Percentiles rank a stretch among this genome's conserved stretches.
These are phyloP conservation scores for Cutaneotrichosporon cavernicola DNA, from an alignment of 1,284 basidiomycete species.

Conservation along the genomic window DNA sequence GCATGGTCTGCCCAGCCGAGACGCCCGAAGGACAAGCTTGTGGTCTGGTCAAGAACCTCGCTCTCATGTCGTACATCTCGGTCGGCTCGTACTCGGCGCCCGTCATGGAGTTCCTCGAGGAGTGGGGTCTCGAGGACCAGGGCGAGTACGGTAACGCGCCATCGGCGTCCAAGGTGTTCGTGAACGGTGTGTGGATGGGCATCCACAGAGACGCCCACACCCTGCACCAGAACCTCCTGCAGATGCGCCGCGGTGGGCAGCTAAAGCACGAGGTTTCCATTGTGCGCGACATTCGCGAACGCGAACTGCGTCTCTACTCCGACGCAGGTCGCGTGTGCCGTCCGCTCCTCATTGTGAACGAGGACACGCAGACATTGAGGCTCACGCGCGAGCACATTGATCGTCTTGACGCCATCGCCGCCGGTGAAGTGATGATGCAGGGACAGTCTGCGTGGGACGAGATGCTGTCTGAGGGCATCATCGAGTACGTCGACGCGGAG, in stretches of 20 bases:
- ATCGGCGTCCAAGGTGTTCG: constrained; percentile 93
- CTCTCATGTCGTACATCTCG: constrained; percentile 96
- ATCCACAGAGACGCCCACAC: constrained; percentile 95
- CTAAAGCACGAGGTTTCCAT: constrained; percentile 95
- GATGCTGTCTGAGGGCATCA: constrained; percentile 79
- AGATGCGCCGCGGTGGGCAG: constrained; percentile 89
- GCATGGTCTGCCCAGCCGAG: constrained; percentile 99
- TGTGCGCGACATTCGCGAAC: constrained; percentile 94
- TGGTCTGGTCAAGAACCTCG: constrained; percentile 97
- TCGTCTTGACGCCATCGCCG: constrained; percentile 49
- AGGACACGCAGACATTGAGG: constrained; percentile 69
- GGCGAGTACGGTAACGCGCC: constrained; percentile 85
- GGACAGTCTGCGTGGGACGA: constrained; percentile 75
- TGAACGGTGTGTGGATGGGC: constrained; percentile 99
- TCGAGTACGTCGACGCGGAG: constrained; percentile 95
- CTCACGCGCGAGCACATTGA: constrained; percentile 82
- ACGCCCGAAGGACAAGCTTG: constrained; percentile 99
- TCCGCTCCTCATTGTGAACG: constrained; percentile 94
- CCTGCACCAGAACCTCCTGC: constrained; percentile 88
- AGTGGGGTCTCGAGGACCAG: constrained; percentile 92
- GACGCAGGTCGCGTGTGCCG: constrained; percentile 96
- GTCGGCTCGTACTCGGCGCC: constrained; percentile 95
- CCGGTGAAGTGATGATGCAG: constrained; percentile 55
- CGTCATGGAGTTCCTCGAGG: constrained; percentile 97
- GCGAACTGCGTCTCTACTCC: constrained; percentile 90